Conservation (phyloP, 208 protist genomes). For the Strigomonas oncopelti region DNA sequence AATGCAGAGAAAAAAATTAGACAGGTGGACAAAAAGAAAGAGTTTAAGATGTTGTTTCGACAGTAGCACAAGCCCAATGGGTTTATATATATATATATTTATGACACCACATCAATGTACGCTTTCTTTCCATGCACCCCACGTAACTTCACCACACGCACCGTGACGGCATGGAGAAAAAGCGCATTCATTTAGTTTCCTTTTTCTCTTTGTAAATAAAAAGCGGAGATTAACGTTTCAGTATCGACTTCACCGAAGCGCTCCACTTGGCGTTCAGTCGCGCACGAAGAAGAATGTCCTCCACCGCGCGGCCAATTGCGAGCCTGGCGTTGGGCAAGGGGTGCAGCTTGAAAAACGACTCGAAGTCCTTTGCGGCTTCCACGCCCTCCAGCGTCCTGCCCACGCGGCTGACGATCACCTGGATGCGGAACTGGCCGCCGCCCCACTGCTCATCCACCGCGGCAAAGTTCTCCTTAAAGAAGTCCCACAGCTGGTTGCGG, state of each 20-base stretch:
- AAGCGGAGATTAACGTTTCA: no score
- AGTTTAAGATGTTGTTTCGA: no score
- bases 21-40: no score
- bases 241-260: not conserved
- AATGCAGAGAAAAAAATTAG: no score
- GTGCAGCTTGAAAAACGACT: conserved; percentile 67
- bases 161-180: no score
- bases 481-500: conserved; percentile 51
- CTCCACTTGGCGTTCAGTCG: conserved; percentile 68
- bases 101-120: no score
- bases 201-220: no score
- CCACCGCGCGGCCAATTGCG: conserved; percentile 59
- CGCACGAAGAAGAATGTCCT: conserved; percentile 56
- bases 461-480: conserved; percentile 69
- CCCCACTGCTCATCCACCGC: conserved; percentile 84
- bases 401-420: conserved; percentile 67
- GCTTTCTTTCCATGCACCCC: no score
- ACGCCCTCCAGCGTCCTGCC: conserved; percentile 51
- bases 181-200: no score
- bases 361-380: conserved; percentile 48
- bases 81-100: no score
- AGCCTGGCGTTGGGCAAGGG: conserved; percentile 74
- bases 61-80: no score
- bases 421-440: conserved; percentile 85
- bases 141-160: no score